phyloP scores from a whole-genome alignment of 2,329 filamentous ascomycete genomes.

The Parascedosporium putredinis region DNA sequence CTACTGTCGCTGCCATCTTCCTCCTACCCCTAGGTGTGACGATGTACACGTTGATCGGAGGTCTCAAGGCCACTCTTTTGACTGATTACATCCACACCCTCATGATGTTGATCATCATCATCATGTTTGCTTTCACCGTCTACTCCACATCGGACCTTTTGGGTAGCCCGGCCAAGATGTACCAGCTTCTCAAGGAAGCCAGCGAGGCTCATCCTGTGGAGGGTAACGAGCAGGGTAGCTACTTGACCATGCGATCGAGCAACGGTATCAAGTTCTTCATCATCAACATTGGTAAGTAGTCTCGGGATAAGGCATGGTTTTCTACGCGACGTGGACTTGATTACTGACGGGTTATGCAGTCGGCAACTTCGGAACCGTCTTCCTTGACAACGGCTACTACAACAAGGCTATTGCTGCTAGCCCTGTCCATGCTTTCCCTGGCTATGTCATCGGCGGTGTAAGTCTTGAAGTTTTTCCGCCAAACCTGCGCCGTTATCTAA shows the following conservation, averaged over 20 bases:
- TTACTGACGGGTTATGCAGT: constrained; percentile 32
- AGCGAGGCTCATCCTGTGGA: constrained; percentile 60
- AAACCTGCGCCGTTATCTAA: background rate
- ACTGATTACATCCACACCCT: constrained; percentile 83
- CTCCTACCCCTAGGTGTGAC: constrained; percentile 61
- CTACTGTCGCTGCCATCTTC: constrained; percentile 72
- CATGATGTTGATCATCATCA: constrained; percentile 74
- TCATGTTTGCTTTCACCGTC: constrained; percentile 72
- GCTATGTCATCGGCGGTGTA: constrained; percentile 81
- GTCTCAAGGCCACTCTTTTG: constrained; percentile 79
- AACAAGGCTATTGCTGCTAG: constrained; percentile 92
- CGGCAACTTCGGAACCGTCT: constrained; percentile 75
- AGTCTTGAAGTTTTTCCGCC: constrained; percentile 22
- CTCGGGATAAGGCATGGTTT: no score
- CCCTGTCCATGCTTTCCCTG: constrained; percentile 75
- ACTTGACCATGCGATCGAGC: constrained; percentile 73
- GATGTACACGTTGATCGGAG: constrained; percentile 65
- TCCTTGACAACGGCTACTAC: constrained; percentile 81
- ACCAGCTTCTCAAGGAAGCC: constrained; percentile 64
- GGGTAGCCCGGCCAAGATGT: constrained; percentile 67
- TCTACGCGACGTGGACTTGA: background rate
- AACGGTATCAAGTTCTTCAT: constrained; percentile 84
- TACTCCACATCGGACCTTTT: constrained; percentile 65
- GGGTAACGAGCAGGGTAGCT: constrained; percentile 72
- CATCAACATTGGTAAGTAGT: constrained; percentile 50